Evolutionary conservation across 306 rosid species (phyloP), one percentile per base, ranked within the genome.

Genomic region (Pterocarpus macrocarpus): DNA sequence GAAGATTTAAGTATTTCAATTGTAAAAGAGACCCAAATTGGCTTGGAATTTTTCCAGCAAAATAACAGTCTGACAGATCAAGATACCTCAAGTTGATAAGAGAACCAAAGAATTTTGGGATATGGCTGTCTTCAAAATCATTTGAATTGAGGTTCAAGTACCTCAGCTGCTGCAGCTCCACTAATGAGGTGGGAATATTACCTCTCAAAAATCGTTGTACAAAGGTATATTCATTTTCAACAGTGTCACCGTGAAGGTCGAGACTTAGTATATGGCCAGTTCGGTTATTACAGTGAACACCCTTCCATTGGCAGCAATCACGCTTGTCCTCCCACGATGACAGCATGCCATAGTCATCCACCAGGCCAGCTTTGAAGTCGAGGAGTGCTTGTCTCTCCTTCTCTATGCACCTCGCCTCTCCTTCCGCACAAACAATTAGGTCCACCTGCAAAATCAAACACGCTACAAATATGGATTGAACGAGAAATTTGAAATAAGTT

Each of bases 221-320:
- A 1, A 15, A n/a, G 61, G 61, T 4, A 5, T 16, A 5, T 16
- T 55, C 61, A 5, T 55, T 55, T 17, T n/a, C 50, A 9, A 6
- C 15, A 8, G 30, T 0, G 16, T 43, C n/a, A 44, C 43, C 81
- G 0, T 66, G 75, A 53, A 77, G 67, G 57, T 77, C 45, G 13
- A 78, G 47, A 15, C 2, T 39, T 1, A 12, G 7, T 1, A 78
- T 0, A 5, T 78, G 75, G 34, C 44, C 34, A 8, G 81, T 77
- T 4, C 9, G 56, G 81, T 77, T 77, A 73, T 34, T 77, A 17
- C 86, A 77, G 0, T 1, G 56, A 71, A 83, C 56, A 14, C 83
- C 55, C 5, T 79, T 33, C 82, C 82, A 83, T 22, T 70, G 45
- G 52, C 86, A 83, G 2, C 86, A 77, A 8, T 83, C 75, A 1